Evolutionary conservation across 2,329 filamentous ascomycete species (phyloP).

Genomic region (Exophiala mesophila): DNA sequence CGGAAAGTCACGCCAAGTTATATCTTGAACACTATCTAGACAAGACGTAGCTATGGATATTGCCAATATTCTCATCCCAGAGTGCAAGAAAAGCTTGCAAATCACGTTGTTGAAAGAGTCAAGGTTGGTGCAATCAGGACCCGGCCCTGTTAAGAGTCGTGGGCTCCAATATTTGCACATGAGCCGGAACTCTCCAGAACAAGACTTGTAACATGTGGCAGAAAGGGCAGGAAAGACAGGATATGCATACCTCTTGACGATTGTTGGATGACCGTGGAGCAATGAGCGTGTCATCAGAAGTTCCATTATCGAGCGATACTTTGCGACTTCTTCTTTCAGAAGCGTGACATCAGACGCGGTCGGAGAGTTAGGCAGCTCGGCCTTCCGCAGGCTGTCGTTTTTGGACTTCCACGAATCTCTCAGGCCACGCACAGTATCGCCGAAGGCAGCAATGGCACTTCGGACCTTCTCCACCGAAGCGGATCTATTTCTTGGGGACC

Average conservation of each 20-base stretch:
- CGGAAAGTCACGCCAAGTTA: slow-evolving; percentile 9
- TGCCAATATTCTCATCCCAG: slow-evolving; percentile 4
- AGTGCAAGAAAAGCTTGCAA: neutral
- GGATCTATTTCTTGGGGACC: slow-evolving; percentile 51
- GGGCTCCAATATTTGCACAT: too few relatives aligned
- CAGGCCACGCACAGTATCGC: slow-evolving; percentile 56
- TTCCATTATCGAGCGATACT: slow-evolving; percentile 55
- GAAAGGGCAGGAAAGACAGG: too few relatives aligned
- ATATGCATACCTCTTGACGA: slow-evolving; percentile 48
- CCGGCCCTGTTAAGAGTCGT: too few relatives aligned
- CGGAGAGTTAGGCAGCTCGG: slow-evolving; percentile 50
- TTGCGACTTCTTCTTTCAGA: slow-evolving; percentile 53
- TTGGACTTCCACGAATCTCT: slow-evolving; percentile 59
- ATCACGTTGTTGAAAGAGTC: neutral
- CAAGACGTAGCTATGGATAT: slow-evolving; percentile 13
- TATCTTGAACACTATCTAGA: slow-evolving; percentile 18
- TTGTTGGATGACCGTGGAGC: slow-evolving; percentile 42
- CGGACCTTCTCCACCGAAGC: slow-evolving; percentile 50
- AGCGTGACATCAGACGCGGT: slow-evolving; percentile 43
- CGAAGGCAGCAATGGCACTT: slow-evolving; percentile 51
- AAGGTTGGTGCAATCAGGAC: too few relatives aligned
- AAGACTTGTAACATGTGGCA: neutral
- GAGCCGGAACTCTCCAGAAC: too few relatives aligned
- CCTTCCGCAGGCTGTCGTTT: slow-evolving; percentile 51
- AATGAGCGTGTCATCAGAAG: slow-evolving; percentile 42